Conservation (phyloP, 345 rosid genomes). For the Populus euphratica region DNA sequence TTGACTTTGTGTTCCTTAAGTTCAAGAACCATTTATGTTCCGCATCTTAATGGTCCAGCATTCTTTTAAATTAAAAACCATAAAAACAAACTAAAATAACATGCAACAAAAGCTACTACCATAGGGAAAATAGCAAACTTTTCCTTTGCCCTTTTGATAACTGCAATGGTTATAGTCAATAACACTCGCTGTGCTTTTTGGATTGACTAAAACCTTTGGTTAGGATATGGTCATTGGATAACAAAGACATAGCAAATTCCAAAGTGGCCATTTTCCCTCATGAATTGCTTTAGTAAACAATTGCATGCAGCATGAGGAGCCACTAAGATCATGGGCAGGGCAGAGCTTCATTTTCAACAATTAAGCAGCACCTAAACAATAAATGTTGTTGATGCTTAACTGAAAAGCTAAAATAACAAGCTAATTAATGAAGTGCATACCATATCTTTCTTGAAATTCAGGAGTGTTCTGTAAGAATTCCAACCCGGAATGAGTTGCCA, state of each 20-base stretch:
- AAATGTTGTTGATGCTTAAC: neutral
- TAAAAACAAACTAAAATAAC: neutral
- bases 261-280: neutral
- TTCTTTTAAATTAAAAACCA: neutral
- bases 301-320: no score
- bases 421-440: conserved; percentile 32
- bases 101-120: neutral
- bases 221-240: neutral
- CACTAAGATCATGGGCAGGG: neutral
- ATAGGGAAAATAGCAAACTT: neutral
- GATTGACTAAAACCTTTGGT: neutral
- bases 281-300: neutral
- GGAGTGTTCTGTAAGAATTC: conserved; percentile 69
- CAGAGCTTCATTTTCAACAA: neutral
- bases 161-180: neutral
- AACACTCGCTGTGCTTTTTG: neutral
- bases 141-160: neutral
- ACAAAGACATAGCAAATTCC: neutral
- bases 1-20: neutral
- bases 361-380: neutral
- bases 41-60: neutral
- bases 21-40: neutral
- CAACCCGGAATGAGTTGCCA: conserved; percentile 80
- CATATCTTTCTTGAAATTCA: conserved; percentile 90
- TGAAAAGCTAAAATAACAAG: neutral